phyloP scores from a whole-genome alignment of 1,284 basidiomycete species.

The Athelia sp. region DNA sequence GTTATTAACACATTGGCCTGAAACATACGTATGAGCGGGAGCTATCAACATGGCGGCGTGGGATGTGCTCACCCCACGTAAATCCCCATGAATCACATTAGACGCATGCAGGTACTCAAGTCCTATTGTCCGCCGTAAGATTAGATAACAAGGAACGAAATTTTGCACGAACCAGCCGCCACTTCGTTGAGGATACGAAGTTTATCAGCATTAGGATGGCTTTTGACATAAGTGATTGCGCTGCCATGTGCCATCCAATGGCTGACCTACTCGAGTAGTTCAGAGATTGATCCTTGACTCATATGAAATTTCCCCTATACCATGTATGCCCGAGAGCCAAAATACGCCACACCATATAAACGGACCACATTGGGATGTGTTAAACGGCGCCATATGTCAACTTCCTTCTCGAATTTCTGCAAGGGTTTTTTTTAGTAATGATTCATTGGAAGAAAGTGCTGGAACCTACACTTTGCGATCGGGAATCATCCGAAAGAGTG shows the following conservation, averaged over 20 bases:
- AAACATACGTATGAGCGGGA: conserved; percentile 3
- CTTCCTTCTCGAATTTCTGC: conserved; percentile 35
- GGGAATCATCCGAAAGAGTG: conserved; percentile 23
- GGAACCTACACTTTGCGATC: conserved; percentile 25
- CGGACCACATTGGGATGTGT: conserved; percentile 35
- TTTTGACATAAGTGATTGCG: conserved; percentile 26
- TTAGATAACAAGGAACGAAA: background rate
- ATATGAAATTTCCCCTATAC: conserved; percentile 18
- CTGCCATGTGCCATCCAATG: conserved; percentile 42
- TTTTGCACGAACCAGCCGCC: conserved; percentile 23
- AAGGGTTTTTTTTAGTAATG: background rate
- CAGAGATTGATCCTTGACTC: background rate
- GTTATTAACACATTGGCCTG: conserved; percentile 38
- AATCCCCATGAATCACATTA: conserved; percentile 39
- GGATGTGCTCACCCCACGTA: conserved; percentile 32
- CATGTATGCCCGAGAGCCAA: conserved; percentile 28
- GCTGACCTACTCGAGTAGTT: conserved; percentile 26
- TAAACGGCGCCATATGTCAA: conserved; percentile 37
- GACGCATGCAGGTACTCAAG: conserved; percentile 38
- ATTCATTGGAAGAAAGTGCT: background rate
- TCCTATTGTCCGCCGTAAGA: conserved; percentile 21
- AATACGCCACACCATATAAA: conserved; percentile 33
- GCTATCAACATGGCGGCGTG: background rate
- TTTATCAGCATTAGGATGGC: conserved; percentile 27
- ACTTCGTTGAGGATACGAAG: conserved; percentile 31